Evolutionary conservation across 2,329 filamentous ascomycete species (phyloP), one percentile per base, ranked within the genome.

Genomic region (Penicillium fuscoglaucum): DNA sequence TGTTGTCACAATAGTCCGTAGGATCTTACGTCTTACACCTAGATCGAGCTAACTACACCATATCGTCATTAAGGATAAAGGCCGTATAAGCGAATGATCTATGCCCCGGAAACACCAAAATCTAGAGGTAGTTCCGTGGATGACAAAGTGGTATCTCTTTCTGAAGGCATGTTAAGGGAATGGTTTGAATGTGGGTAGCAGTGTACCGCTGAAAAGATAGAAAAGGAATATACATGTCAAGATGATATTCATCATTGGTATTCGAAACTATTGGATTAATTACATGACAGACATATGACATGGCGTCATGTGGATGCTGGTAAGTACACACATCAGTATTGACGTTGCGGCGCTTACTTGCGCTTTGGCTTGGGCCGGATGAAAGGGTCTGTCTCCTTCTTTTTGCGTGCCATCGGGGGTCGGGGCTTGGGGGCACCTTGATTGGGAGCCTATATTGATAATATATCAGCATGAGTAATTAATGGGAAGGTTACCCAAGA

Each of bases 361-460:
- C 61, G 70, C 59, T 71, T 71, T 55, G 70, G 67, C 61, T 75
- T 78, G 17, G 76, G 76, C 39, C 75, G 69, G 58, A 78, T 78
- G 58, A 78, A 78, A 4, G 74, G 74, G 55, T 77, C 75, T 21
- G 59, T 68, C 24, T 73, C 69, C 60, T 76, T 77, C 65, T 74
- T 78, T 49, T 71, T 75, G 47, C 75, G 74, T 52, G 72, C 68
- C 21, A 67, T 68, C 24, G 70, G 68, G 26, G 71, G 74, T 35
- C 57, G 63, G 17, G 63, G 66, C 48, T 61, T 65, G 7, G 51
- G 53, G 24, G 46, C 51, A 33, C 49, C 59, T 13, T 55, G 60
- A 46, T 60, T 61, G 35, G 65, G 43, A 47, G 40, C 24, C 70
- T 71, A 61, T 19, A 57, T 48, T 39, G 40, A 54, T 46, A 50